Evolutionary conservation across 768 basidiomycete genomes (phyloP).

Genomic region (Lentinula edodes): DNA sequence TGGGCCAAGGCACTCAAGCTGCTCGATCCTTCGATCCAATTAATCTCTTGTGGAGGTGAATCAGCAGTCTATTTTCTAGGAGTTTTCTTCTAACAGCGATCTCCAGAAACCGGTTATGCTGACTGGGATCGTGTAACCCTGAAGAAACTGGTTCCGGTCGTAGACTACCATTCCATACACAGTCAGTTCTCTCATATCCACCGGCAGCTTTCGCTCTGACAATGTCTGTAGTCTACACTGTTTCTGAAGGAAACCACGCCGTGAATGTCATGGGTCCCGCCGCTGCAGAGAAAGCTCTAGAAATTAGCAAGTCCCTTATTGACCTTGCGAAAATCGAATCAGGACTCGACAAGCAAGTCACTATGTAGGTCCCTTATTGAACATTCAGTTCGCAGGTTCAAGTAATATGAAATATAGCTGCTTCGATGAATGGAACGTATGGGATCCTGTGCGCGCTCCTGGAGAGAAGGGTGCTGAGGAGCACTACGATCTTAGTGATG

Average conservation of each 20-base stretch:
- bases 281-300: slow-evolving; percentile 48
- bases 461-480: slow-evolving; percentile 48
- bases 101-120: slow-evolving; percentile 31
- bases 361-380: slow-evolving; percentile 23
- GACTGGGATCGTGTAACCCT: slow-evolving; percentile 39
- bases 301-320: slow-evolving; percentile 44
- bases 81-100: not conserved
- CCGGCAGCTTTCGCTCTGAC: not conserved
- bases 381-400: not conserved
- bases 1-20: slow-evolving; percentile 59
- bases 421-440: slow-evolving; percentile 57
- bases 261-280: slow-evolving; percentile 53
- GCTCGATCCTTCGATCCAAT: slow-evolving; percentile 49
- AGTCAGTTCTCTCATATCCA: slow-evolving; percentile 15
- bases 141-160: slow-evolving; percentile 35
- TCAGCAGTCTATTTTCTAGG: slow-evolving; percentile 3
- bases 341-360: slow-evolving; percentile 28
- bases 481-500: slow-evolving; percentile 49
- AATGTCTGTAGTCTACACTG: slow-evolving; percentile 28
- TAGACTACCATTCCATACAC: slow-evolving; percentile 47
- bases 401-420: slow-evolving; percentile 19
- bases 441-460: slow-evolving; percentile 44
- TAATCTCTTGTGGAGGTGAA: slow-evolving; percentile 50
- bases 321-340: slow-evolving; percentile 43
- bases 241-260: slow-evolving; percentile 37